Evolutionary conservation across 2,329 filamentous ascomycete species (phyloP).

Genomic region (Chaetomium globosum): DNA sequence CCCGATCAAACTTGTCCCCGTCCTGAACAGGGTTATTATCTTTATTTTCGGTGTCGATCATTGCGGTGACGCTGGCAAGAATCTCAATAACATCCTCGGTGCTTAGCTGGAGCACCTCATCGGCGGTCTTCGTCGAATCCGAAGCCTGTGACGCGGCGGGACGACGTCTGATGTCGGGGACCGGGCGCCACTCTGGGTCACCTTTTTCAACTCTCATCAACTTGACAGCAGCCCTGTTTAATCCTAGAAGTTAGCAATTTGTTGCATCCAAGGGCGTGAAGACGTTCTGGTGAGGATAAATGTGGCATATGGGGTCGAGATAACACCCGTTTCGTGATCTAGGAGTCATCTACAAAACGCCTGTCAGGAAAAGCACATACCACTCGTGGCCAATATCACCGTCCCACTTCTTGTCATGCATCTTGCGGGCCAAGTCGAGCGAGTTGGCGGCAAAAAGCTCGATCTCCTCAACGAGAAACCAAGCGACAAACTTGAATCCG

Average conservation of each 20-base stretch:
- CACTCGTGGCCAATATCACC: slow-evolving; percentile 5
- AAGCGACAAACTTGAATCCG: slow-evolving; percentile 17
- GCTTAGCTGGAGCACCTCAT: too few relatives aligned
- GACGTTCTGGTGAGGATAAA: neutral
- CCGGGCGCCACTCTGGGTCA: slow-evolving; percentile 13
- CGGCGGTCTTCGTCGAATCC: neutral
- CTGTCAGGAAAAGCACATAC: neutral
- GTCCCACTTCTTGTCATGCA: slow-evolving; percentile 4
- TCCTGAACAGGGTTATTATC: neutral
- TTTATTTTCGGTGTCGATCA: neutral
- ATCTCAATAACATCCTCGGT: neutral
- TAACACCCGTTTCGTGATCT: neutral
- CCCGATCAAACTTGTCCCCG: neutral
- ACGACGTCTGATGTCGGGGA: neutral
- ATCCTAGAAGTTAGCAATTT: neutral
- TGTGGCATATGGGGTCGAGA: too few relatives aligned
- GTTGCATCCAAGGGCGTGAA: neutral
- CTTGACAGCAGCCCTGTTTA: slow-evolving; percentile 19
- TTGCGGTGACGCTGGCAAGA: neutral
- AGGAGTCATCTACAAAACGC: neutral
- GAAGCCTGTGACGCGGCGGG: neutral
- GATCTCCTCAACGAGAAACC: slow-evolving; percentile 22
- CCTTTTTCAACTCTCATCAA: slow-evolving; percentile 1
- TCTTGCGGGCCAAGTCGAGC: slow-evolving; percentile 6
- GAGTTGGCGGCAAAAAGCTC: slow-evolving; percentile 26